These are phyloP conservation scores for Telopea speciosissima DNA, from an alignment of 177 flowering plant genomes.

Conservation along the genomic window DNA sequence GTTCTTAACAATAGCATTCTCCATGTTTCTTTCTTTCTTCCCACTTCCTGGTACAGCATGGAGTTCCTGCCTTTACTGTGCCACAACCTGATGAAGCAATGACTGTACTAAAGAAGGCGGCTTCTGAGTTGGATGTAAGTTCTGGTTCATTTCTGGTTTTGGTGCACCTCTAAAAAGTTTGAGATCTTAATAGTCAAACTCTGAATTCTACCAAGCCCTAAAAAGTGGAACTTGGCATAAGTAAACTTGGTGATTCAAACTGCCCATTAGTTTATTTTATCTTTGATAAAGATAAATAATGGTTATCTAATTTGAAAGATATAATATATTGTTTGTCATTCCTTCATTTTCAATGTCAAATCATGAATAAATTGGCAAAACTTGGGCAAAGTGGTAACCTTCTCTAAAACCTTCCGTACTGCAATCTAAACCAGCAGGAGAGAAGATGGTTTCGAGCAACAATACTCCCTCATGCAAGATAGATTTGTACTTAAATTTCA, in stretches of 20 bases:
- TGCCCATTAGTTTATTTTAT: background rate
- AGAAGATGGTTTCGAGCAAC: too few relatives aligned
- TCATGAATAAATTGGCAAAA: too few relatives aligned
- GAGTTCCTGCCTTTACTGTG: conserved; percentile 88
- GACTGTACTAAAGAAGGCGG: conserved; percentile 70
- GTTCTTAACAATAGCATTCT: background rate
- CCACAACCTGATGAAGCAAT: conserved; percentile 97
- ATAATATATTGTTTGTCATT: background rate
- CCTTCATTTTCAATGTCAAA: too few relatives aligned
- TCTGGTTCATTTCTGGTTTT: background rate
- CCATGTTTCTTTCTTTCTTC: background rate
- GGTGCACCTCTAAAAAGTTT: background rate
- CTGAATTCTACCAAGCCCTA: background rate
- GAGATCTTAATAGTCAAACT: background rate
- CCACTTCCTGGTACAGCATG: conserved; percentile 31
- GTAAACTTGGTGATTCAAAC: background rate
- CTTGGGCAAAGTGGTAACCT: background rate
- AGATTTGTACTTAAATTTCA: too few relatives aligned
- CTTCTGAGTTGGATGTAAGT: conserved; percentile 70
- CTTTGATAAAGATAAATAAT: too few relatives aligned
- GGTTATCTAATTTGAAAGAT: background rate
- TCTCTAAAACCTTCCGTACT: background rate
- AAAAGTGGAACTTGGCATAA: background rate
- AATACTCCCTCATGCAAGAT: too few relatives aligned
- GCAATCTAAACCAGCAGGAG: background rate